Percentiles rank a stretch among this genome's conserved stretches.
phyloP scores from a whole-genome alignment of 2,329 filamentous ascomycete genomes.

The Cercospora sp. region DNA sequence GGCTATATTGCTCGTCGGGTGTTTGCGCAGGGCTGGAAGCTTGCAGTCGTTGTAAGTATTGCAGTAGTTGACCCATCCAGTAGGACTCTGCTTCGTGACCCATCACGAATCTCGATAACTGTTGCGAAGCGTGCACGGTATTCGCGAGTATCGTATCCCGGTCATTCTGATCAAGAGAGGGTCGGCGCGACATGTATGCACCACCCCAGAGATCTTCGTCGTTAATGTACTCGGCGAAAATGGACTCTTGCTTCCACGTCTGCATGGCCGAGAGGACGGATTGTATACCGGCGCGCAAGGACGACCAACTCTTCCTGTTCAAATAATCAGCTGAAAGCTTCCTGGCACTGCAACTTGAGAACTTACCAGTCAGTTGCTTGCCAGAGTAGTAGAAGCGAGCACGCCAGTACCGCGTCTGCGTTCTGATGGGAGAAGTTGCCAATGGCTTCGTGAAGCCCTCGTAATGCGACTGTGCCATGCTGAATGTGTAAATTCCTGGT shows the following conservation, averaged over 20 bases:
- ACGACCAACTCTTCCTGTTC: conserved; percentile 83
- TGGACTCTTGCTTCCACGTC: conserved; percentile 80
- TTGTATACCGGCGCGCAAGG: conserved; percentile 85
- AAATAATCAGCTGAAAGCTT: background rate
- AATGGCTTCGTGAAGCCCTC: conserved; percentile 85
- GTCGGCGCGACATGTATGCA: conserved; percentile 24
- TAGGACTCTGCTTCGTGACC: conserved; percentile 49
- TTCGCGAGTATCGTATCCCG: conserved; percentile 40
- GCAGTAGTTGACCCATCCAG: conserved; percentile 51
- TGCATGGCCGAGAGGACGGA: conserved; percentile 92
- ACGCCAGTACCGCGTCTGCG: conserved; percentile 86
- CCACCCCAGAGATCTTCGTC: conserved; percentile 58
- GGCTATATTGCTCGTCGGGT: conserved; percentile 83
- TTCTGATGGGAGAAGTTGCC: conserved; percentile 79
- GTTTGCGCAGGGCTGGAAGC: conserved; percentile 45
- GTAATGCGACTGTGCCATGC: conserved; percentile 81
- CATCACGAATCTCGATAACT: conserved; percentile 46
- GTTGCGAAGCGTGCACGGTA: conserved; percentile 45
- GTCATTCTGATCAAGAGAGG: conserved; percentile 27
- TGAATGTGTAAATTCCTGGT: conserved; percentile 87
- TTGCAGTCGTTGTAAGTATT: conserved; percentile 49
- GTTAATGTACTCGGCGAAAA: conserved; percentile 78
- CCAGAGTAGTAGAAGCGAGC: conserved; percentile 90
- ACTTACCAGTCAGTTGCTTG: conserved; percentile 93
- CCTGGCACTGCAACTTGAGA: too few species aligned